Base-by-base conservation (phyloP, 2,329 filamentous ascomycete genomes). In the Sporothrix variecibatus region DNA sequence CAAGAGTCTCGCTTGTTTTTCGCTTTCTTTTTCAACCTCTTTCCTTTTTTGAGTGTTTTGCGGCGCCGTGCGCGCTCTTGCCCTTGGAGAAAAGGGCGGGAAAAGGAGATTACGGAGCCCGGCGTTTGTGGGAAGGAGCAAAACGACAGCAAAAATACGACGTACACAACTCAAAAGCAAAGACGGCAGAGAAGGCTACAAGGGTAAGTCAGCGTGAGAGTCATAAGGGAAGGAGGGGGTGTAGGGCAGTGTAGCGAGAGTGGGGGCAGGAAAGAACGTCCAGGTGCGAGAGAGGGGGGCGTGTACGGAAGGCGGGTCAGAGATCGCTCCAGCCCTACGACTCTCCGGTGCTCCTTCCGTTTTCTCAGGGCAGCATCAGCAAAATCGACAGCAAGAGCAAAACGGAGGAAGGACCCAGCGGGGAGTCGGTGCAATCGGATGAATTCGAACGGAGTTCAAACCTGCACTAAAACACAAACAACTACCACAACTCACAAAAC, bases 301-400 rank as follows among this genome's bases (percentile, higher is more conserved):
- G 43, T 69, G 65, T 69, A 34, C 26, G 28, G 43, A 69, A 53
- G 43, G 65, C 65, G 49, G 46, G 67, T 26, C 28, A 34, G 43
- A 53, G 67, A 56, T 70, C 67, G 67, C 46, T 58, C 68, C 68
- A 71, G 68, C 68, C 68, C 49, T 71, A 71, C 68, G 51, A 53
- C 23, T 31, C 40, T 20, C 43, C 23, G 64, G 43, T 6, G 58
- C 11, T 31, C 46, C 15, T 34, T 68, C 65, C 65, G 65, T 68
- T 68, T 51, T 51, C 9, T 17, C 31, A 56, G 26, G 17, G 3
- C 31, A 46, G 43, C 43, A 46, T 46, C 43, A 46, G 51, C n/a
- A 51, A 34, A 34, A 43, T 15, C n/a, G 60, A 31, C 31, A n/a
- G 34, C 34, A 17, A 28, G n/a, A 40, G 34, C 20, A 11, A 43